Evolutionary conservation across 495 filamentous ascomycete genomes (phyloP).

Genomic region (Penicillium antarcticum): DNA sequence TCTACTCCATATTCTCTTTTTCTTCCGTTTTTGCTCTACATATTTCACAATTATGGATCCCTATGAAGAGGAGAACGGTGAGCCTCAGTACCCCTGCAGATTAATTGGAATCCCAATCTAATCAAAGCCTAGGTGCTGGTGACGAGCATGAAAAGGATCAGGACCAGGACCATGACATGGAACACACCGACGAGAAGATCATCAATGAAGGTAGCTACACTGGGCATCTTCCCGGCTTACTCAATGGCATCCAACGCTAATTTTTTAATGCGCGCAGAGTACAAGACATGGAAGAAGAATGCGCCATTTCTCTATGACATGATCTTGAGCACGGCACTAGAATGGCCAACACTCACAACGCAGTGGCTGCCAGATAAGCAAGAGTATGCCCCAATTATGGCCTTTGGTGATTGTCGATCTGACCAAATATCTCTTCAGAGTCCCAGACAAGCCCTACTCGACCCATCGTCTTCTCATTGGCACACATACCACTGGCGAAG

Average conservation of each 20-base stretch:
- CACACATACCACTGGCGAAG: conserved; percentile 86
- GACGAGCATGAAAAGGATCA: conserved; percentile 62
- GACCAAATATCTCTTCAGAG: conserved; percentile 35
- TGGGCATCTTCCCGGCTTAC: not conserved
- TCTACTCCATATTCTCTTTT: not conserved
- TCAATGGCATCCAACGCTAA: not conserved
- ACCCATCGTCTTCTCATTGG: conserved; percentile 88
- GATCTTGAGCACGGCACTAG: conserved; percentile 88
- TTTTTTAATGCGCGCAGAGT: conserved; percentile 56
- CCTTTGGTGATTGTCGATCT: not conserved
- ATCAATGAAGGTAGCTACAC: conserved; percentile 78
- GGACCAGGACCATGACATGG: conserved; percentile 52
- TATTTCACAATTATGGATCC: conserved; percentile 31
- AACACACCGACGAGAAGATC: conserved; percentile 74
- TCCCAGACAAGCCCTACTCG: conserved; percentile 81
- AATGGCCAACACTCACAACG: conserved; percentile 96
- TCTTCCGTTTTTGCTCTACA: not conserved
- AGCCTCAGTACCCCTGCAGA: conserved; percentile 1
- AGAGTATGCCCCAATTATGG: conserved; percentile 45
- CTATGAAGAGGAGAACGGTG: conserved; percentile 37
- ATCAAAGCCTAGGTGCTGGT: conserved; percentile 28
- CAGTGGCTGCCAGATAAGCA: conserved; percentile 98
- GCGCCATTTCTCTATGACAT: conserved; percentile 97
- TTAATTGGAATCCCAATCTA: conserved; percentile 17
- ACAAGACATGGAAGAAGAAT: conserved; percentile 99